Evolutionary conservation across 2,329 filamentous ascomycete species (phyloP).

Genomic region (Macrophomina tecta): DNA sequence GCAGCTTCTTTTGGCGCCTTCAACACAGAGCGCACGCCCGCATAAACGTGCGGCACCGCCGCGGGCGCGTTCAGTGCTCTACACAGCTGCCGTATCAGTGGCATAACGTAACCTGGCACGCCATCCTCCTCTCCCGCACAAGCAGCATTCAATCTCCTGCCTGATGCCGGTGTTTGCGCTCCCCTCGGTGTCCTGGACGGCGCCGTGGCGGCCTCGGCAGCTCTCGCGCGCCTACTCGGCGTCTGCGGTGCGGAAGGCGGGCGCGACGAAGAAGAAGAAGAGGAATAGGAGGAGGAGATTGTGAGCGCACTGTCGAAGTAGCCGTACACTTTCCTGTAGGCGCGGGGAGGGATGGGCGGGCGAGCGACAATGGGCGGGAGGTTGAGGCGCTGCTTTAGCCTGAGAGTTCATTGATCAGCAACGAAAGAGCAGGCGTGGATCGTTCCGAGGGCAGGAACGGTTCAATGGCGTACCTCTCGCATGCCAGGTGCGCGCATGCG

Average conservation of each 20-base stretch:
- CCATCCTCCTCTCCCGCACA: slow-evolving; percentile 5
- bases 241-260: slow-evolving; percentile 32
- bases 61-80: slow-evolving; percentile 64
- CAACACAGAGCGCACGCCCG: slow-evolving; percentile 68
- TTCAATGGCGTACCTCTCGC: slow-evolving; percentile 67
- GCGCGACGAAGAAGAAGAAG: slow-evolving; percentile 39
- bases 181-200: slow-evolving; percentile 23
- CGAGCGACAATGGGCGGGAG: slow-evolving; percentile 77
- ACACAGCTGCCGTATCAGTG: slow-evolving; percentile 70
- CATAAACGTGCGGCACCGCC: slow-evolving; percentile 74
- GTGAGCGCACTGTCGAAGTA: slow-evolving; percentile 79
- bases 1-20: slow-evolving; percentile 36
- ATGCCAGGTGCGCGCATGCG: slow-evolving; percentile 87
- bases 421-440: not conserved
- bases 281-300: slow-evolving; percentile 4
- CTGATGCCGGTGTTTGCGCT: slow-evolving; percentile 33
- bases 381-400: slow-evolving; percentile 76
- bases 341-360: slow-evolving; percentile 77
- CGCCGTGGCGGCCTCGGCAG: slow-evolving; percentile 39
- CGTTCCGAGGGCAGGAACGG: not conserved
- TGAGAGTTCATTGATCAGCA: slow-evolving; percentile 40
- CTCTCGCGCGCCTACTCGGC: slow-evolving; percentile 36
- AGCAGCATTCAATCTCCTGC: slow-evolving; percentile 32
- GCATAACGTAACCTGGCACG: slow-evolving; percentile 67
- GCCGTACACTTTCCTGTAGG: slow-evolving; percentile 83